Percentiles rank a stretch among this genome's conserved stretches.
Conservation (phyloP, 2,329 filamentous ascomycete species). For the Monosporascus sp. region DNA sequence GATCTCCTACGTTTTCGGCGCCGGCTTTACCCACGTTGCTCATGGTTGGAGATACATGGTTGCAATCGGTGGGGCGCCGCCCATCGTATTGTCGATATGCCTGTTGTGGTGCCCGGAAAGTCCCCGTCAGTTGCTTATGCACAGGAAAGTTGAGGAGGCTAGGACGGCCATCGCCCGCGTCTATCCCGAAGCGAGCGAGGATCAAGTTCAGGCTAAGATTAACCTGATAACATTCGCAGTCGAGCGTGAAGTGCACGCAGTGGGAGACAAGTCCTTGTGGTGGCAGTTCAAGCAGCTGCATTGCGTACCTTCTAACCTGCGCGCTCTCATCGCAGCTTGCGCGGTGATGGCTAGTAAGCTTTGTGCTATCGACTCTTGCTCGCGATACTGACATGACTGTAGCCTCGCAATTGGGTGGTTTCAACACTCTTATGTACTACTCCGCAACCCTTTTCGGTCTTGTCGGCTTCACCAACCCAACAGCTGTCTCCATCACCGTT, state of each 20-base stretch:
- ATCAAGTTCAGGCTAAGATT: slow-evolving; percentile 40
- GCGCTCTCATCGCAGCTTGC: slow-evolving; percentile 38
- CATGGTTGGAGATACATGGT: slow-evolving; percentile 49
- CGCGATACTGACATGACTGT: slow-evolving; percentile 4
- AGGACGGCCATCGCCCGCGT: slow-evolving; percentile 31
- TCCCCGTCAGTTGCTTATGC: slow-evolving; percentile 41
- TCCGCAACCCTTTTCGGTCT: slow-evolving; percentile 20
- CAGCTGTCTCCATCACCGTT: slow-evolving; percentile 35
- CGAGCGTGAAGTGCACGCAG: slow-evolving; percentile 27
- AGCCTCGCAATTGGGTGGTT: slow-evolving; percentile 31
- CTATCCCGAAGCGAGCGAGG: slow-evolving; percentile 35
- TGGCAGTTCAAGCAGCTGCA: slow-evolving; percentile 38
- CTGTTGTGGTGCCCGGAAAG: slow-evolving; percentile 44
- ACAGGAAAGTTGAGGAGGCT: slow-evolving; percentile 35
- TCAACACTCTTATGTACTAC: slow-evolving; percentile 18
- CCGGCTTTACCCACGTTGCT: slow-evolving; percentile 32
- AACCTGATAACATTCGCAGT: slow-evolving; percentile 33
- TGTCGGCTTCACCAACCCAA: slow-evolving; percentile 40
- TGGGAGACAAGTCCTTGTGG: slow-evolving; percentile 28
- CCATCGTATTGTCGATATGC: slow-evolving; percentile 37
- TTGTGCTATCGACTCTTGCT: not conserved
- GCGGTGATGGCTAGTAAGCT: slow-evolving; percentile 36
- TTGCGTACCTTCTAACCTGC: slow-evolving; percentile 30
- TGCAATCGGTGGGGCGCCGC: slow-evolving; percentile 39
- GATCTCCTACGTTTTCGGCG: slow-evolving; percentile 35